Evolutionary conservation across 352 stramenopile species (phyloP).

Genomic region (Pythium dissimile): DNA sequence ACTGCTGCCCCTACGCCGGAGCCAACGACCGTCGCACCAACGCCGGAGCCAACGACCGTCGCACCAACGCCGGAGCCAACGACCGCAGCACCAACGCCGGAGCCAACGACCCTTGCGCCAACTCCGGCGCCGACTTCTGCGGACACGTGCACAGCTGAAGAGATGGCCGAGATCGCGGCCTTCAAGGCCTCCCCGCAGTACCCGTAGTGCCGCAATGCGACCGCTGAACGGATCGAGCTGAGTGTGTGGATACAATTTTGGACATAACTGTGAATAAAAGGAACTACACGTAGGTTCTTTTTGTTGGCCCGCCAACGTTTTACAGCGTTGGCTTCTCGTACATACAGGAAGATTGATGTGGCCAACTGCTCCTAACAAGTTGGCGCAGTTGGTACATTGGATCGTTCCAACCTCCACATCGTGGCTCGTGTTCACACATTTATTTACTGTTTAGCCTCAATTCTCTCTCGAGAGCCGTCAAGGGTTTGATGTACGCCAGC

Average conservation of each 20-base stretch:
- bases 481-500: too few species aligned
- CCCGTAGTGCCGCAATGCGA: neutral
- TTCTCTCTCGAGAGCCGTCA: too few species aligned
- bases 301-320: too few species aligned
- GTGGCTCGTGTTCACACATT: too few species aligned
- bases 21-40: neutral
- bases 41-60: neutral
- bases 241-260: conserved; percentile 4
- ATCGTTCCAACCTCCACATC: too few species aligned
- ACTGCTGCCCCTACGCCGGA: neutral
- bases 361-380: too few species aligned
- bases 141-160: conserved; percentile 13
- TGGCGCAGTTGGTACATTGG: too few species aligned
- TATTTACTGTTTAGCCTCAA: too few species aligned
- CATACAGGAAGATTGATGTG: too few species aligned
- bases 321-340: too few species aligned
- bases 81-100: neutral
- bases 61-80: conserved; percentile 1
- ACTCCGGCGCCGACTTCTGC: conserved; percentile 1
- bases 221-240: neutral
- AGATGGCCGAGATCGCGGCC: conserved; percentile 16
- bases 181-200: conserved; percentile 12
- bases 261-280: neutral
- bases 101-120: neutral
- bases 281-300: too few species aligned